phyloP scores from a whole-genome alignment of 2,329 filamentous ascomycete genomes.

The Drechslera avenae region DNA sequence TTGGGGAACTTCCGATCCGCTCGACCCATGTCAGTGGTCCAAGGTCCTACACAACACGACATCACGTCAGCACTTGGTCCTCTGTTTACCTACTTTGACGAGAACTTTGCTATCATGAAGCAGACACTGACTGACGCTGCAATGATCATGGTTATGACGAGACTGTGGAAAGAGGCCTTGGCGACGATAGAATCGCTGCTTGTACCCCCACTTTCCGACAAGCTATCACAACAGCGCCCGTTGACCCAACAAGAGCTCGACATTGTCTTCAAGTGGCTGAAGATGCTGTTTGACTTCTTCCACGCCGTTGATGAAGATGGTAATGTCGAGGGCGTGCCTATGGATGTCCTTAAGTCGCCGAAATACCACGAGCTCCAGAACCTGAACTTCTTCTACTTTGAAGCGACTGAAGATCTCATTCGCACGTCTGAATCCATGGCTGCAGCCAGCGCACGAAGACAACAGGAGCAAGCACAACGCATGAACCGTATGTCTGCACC shows the following conservation, averaged over 20 bases:
- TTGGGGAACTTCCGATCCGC: slow-evolving; percentile 61
- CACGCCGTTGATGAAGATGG: slow-evolving; percentile 87
- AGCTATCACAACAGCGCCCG: slow-evolving; percentile 82
- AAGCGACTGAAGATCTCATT: slow-evolving; percentile 86
- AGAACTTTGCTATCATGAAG: slow-evolving; percentile 99
- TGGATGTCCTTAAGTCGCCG: slow-evolving; percentile 90
- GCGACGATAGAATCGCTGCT: slow-evolving; percentile 88
- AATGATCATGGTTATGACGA: slow-evolving; percentile 99
- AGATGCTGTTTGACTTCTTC: slow-evolving; percentile 92
- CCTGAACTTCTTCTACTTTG: slow-evolving; percentile 98
- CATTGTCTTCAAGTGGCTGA: slow-evolving; percentile 92
- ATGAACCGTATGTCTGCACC: slow-evolving; percentile 74
- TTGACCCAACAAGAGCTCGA: slow-evolving; percentile 88
- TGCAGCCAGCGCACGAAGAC: slow-evolving; percentile 77
- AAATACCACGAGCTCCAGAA: slow-evolving; percentile 98
- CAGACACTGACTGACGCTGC: slow-evolving; percentile 90
- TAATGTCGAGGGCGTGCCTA: slow-evolving; percentile 83
- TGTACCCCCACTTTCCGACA: slow-evolving; percentile 93
- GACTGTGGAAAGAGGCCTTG: slow-evolving; percentile 96
- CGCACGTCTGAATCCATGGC: slow-evolving; percentile 97
- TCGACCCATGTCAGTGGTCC: slow-evolving; percentile 54
- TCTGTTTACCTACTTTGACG: slow-evolving; percentile 92
- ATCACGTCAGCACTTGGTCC: slow-evolving; percentile 81
- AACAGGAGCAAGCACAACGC: slow-evolving; percentile 64
- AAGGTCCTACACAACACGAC: slow-evolving; percentile 70